Conservation (phyloP, 2,329 filamentous ascomycete species). For the Xylariales sp. region DNA sequence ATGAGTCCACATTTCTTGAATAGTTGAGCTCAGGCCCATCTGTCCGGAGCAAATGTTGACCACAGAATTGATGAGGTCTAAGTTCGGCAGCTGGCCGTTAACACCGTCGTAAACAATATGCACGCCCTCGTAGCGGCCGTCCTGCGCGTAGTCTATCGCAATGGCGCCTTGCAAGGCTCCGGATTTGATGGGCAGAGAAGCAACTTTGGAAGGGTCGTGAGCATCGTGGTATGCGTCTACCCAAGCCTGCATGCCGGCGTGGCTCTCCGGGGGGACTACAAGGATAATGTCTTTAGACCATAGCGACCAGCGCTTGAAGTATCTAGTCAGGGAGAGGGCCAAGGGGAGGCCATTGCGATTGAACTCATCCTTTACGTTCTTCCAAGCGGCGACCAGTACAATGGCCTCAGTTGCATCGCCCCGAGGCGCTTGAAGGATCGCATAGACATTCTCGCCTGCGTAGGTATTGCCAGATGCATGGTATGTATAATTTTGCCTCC, state of each 20-base stretch:
- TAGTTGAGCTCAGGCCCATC: conserved; percentile 79
- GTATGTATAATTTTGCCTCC: conserved; percentile 85
- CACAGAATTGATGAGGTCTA: conserved; percentile 93
- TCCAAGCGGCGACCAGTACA: conserved; percentile 86
- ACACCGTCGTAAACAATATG: conserved; percentile 93
- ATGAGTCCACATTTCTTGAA: conserved; percentile 83
- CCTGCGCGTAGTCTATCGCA: conserved; percentile 88
- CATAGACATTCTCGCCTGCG: conserved; percentile 86
- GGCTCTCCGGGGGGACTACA: conserved; percentile 82
- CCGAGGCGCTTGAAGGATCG: conserved; percentile 85
- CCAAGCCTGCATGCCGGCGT: conserved; percentile 90
- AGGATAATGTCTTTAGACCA: conserved; percentile 99
- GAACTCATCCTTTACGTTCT: conserved; percentile 69
- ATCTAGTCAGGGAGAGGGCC: conserved; percentile 80
- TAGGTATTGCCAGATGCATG: conserved; percentile 69
- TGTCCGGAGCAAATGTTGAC: conserved; percentile 83
- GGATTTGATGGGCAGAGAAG: conserved; percentile 80
- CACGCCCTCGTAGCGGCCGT: conserved; percentile 78
- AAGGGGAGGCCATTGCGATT: conserved; percentile 88
- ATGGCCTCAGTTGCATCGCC: conserved; percentile 97
- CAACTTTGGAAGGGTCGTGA: conserved; percentile 66
- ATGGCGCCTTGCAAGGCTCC: conserved; percentile 89
- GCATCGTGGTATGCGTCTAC: conserved; percentile 95
- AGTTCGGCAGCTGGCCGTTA: conserved; percentile 91
- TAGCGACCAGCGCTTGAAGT: conserved; percentile 96